Evolutionary conservation across 2,329 filamentous ascomycete species (phyloP), one percentile per base, ranked within the genome.

Genomic region (Atkinsonella hypoxylon): DNA sequence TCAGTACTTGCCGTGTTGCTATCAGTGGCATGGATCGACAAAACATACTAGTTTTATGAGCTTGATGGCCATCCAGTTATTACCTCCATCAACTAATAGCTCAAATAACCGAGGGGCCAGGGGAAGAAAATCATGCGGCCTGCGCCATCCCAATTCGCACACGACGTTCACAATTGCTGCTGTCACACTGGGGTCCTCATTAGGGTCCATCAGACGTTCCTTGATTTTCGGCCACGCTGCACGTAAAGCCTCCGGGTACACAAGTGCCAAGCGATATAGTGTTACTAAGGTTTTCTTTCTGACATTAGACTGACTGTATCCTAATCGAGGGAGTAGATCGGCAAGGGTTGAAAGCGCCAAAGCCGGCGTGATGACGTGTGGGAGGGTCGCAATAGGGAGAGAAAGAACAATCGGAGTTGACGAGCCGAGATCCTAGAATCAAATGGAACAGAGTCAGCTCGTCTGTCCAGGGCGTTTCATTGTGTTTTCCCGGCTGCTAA

Each of bases 21-120:
- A 31, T 34, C 13, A 13, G 32, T 26, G 9, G 31, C 40, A 22
- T 17, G n/a, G 22, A 26, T 30, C 7, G 9, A 8, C 31, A 18
- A 34, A 31, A 54, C 62, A n/a, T 42, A 91, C 88, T 55, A 98
- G 77, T 70, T 98, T 98, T 66, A 98, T 97, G 55, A 98, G 81
- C 66, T 98, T 98, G 64, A 98, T 98, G 53, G 90, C 90, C 91
- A 98, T 97, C 93, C 93, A 98, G 67, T 98, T 98, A 68, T 98
- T 97, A 38, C 86, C 86, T 51, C 89, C 85, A 54, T 94, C 86
- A 12, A 96, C 90, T 26, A 98, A 73, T 17, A 98, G 76, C 63
- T 96, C 90, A 61, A 97, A 98, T 26, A 98, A 70, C 52, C 93
- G 78, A 9, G 93, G 93, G 0, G 93, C 93, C 31, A 98, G 74